phyloP scores from a whole-genome alignment of 805 yeast species.

The Zygosaccharomyces bailii region DNA sequence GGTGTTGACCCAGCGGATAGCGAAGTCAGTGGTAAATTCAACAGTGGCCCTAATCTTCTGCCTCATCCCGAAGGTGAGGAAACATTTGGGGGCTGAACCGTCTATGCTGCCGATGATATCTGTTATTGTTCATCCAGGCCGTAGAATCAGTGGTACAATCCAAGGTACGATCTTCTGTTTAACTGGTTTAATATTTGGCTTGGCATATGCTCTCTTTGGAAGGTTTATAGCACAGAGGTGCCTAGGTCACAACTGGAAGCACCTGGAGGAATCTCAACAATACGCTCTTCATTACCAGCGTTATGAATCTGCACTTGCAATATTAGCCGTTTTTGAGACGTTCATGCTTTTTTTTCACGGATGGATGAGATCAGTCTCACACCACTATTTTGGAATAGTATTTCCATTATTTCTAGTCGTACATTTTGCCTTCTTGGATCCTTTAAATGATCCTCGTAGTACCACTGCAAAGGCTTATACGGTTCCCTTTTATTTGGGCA shows the following conservation, averaged over 20 bases:
- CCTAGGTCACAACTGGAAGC: constrained; percentile 30
- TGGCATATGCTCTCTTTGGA: constrained; percentile 42
- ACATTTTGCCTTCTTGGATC: constrained; percentile 46
- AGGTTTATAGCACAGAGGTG: constrained; percentile 42
- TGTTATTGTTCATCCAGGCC: constrained; percentile 49
- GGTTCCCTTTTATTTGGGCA: constrained; percentile 46
- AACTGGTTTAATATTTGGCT: constrained; percentile 42
- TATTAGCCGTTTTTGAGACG: constrained; percentile 44
- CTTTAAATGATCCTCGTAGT: constrained; percentile 33
- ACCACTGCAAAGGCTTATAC: constrained; percentile 38
- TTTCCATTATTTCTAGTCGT: constrained; percentile 49
- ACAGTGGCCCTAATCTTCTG: constrained; percentile 44
- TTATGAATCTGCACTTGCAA: constrained; percentile 41
- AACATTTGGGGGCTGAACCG: constrained; percentile 40
- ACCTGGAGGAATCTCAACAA: constrained; percentile 34
- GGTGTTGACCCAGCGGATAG: constrained; percentile 38
- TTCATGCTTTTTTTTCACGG: constrained; percentile 48
- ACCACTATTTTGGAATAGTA: constrained; percentile 44
- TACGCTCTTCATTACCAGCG: constrained; percentile 30
- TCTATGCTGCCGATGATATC: constrained; percentile 45
- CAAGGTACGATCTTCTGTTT: constrained; percentile 42
- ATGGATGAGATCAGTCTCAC: constrained; percentile 47
- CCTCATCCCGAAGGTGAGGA: constrained; percentile 38
- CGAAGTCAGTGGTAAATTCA: constrained; percentile 39
- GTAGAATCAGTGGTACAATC: constrained; percentile 47